Evolutionary conservation across 306 rosid species (phyloP), one percentile per base, ranked within the genome.

Genomic region (Trichosanthes cucumerina): DNA sequence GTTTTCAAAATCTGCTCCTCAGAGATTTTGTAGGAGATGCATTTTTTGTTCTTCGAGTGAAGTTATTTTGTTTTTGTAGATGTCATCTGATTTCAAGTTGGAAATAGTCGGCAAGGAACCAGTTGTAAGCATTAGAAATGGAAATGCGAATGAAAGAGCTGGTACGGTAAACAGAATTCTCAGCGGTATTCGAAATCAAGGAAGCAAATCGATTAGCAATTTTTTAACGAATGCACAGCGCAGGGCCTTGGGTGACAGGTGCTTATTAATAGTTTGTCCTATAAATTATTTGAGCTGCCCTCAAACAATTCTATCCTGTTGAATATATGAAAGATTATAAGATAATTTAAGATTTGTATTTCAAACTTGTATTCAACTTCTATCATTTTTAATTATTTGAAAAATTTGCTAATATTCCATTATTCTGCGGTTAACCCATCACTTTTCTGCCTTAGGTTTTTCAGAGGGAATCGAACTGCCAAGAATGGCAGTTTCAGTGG

Each of bases 171-270:
- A 60, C 57, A 78, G 70, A 84, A 12, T 53, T 80, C 83, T 76
- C 39, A 77, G 74, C 18, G 84, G 84, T 72, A 78, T 80, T 84
- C 83, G 9, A 24, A 83, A 83, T 36, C 86, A 85, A 71, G 91
- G 83, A 72, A 84, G 78, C 23, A 59, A 59, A 46, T 79, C 89
- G 52, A 81, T 84, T 39, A 76, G 69, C 77, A 86, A 82, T 68
- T 80, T 75, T 11, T 34, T 76, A 16, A 80, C 85, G 6, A 86
- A 85, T 41, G 83, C 88, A 4, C 96, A 85, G 54, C 93, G 90
- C 64, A 88, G 91, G 86, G 77, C 87, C 83, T 71, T 87, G 84
- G 83, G 56, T 75, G 92, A 89, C 80, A 88, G 93, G 97, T 91
- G 46, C 52, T 44, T 41, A 33, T 41, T 18, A 12, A 47, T 31